A percentile compares a stretch with the other conserved stretches of the same genome.
phyloP scores from a whole-genome alignment of 148 eudicot genomes.

The Selenicereus undatus region DNA sequence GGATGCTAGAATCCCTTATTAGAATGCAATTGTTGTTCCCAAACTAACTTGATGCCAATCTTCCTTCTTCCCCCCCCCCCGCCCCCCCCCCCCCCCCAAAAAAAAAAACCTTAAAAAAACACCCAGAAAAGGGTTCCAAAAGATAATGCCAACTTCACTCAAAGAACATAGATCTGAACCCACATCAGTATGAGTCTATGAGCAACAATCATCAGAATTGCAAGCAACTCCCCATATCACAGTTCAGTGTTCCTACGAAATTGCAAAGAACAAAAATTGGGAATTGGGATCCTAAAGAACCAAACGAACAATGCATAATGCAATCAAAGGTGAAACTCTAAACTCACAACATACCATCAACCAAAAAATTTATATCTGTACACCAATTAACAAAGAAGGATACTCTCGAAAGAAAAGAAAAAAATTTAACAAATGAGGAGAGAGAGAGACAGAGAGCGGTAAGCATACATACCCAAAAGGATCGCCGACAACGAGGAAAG shows the following conservation, averaged over 20 bases:
- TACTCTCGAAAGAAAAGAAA: too few species aligned
- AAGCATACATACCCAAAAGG: conserved; percentile 95
- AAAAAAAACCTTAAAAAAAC: not conserved
- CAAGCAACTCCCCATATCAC: not conserved
- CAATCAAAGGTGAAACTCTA: not conserved
- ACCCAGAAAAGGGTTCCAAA: not conserved
- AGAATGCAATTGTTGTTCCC: not conserved
- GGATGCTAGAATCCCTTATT: not conserved
- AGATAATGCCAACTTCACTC: not conserved
- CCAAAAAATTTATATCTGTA: not conserved
- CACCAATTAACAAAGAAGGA: not conserved
- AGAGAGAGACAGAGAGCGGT: not conserved
- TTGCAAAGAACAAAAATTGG: not conserved
- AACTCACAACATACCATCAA: not conserved
- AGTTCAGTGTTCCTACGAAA: not conserved
- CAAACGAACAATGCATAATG: not conserved
- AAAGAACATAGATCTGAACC: not conserved
- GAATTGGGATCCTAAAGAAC: not conserved
- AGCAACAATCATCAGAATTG: not conserved
- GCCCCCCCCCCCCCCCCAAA: not conserved
- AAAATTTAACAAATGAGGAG: not conserved
- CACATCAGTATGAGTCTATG: not conserved
- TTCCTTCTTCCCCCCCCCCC: not conserved
- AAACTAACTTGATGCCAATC: not conserved
- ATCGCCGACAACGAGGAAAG: conserved; percentile 92